Base-by-base conservation (phyloP, 169 alveolate genomes). In the Theileria orientalis region DNA sequence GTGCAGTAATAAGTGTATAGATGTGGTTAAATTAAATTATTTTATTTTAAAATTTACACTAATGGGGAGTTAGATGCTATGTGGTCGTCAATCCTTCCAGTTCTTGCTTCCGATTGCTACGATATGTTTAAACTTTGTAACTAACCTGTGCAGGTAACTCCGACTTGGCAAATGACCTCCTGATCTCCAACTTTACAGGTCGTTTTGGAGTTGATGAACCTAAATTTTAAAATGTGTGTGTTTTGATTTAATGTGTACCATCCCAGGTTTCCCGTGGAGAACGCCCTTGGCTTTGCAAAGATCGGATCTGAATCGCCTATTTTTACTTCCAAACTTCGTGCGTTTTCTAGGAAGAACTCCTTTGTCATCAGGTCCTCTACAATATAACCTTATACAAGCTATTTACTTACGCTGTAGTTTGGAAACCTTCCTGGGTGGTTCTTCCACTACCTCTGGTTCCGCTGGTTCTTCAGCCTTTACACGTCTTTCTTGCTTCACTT, bases 261-360 rank as follows among this genome's bases (percentile, higher is more conserved):
- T 54, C 93, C 93, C 47, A 91, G 83, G 70, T 90, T 87, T 14
- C 84, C 90, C 23, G 93, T 87, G 30, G 90, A 83, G 67, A 87
- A 87, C 30, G 57, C 42, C 75, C 90, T 74, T 41, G 91, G 90
- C 21, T 47, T 46, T 1, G 71, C 64, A 35, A 76, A 61, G 21
- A 54, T 35, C 19, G 80, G 42, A 14, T 76, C 71, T 30, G 75
- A 87, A 33, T 83, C 59, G 52, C 67, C 76, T 32, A 87, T 74
- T 44, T 78, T 78, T 27, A 87, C 47, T 40, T 77, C 64, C 41
- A 74, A 64, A 13, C 84, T n/a, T 47, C 69, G 42, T 25, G 93
- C 91, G 54, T 76, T 83, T 32, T 73, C 63, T 60, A 83, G 32
- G 52, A 87, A 87, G 40, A 73, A 72, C 33, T 69, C 75, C 54